Evolutionary conservation across 257 asterid genomes (phyloP).

Genomic region (Solanum acaule): DNA sequence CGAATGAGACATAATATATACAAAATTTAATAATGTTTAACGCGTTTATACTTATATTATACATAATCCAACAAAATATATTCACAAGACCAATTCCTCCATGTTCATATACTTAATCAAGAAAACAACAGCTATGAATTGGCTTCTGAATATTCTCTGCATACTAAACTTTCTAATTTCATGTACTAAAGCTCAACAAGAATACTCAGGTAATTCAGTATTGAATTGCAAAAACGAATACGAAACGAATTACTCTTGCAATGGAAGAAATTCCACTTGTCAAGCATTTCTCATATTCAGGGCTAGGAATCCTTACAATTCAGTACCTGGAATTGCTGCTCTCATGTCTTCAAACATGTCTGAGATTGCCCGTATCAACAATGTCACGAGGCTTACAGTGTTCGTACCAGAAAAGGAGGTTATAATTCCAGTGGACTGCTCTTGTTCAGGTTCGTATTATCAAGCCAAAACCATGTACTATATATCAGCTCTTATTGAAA

Average conservation of each 20-base stretch:
- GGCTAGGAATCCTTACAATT: constrained; percentile 29
- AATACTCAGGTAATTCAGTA: constrained; percentile 28
- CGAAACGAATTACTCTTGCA: constrained; percentile 20
- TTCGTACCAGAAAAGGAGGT: constrained; percentile 27
- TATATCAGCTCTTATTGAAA: constrained; percentile 1
- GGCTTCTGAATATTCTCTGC: background rate
- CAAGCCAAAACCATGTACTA: constrained; percentile 24
- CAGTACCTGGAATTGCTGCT: constrained; percentile 33
- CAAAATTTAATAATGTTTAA: constrained; percentile 6
- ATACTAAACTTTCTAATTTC: constrained; percentile 9
- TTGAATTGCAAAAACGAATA: constrained; percentile 10
- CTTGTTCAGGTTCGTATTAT: constrained; percentile 30
- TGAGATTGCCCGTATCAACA: constrained; percentile 29
- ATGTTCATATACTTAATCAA: background rate
- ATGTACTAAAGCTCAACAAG: constrained; percentile 28
- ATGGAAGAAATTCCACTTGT: constrained; percentile 28
- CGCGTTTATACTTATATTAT: constrained; percentile 22
- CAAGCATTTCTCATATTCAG: constrained; percentile 43
- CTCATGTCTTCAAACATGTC: constrained; percentile 29
- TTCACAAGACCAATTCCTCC: background rate
- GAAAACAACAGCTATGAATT: constrained; percentile 17
- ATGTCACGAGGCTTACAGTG: constrained; percentile 15
- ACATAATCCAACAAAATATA: background rate
- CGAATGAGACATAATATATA: background rate
- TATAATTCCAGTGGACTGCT: constrained; percentile 42